Percentiles rank a stretch among this genome's conserved stretches.
Evolutionary conservation across 2,329 filamentous ascomycete genomes (phyloP).

Genomic region (Colletotrichum shisoi): DNA sequence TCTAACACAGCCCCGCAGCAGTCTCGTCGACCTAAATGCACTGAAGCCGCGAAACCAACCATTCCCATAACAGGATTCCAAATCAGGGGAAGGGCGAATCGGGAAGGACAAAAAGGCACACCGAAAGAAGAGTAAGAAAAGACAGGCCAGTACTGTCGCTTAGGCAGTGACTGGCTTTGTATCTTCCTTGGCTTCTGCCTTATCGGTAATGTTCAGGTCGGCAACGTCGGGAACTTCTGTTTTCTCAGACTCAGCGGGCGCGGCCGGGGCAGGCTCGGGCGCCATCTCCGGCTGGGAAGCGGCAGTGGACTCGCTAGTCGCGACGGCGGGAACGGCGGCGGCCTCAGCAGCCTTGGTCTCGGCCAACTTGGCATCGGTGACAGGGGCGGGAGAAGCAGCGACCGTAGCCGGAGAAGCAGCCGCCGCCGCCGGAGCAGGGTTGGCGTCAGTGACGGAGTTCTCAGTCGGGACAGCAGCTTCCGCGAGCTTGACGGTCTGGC

Average conservation of each 20-base stretch:
- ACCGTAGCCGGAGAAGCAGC: slow-evolving; percentile 32
- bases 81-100: no score
- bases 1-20: no score
- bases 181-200: slow-evolving; percentile 28
- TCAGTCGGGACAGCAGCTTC: slow-evolving; percentile 35
- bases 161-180: slow-evolving; percentile 22
- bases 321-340: slow-evolving; percentile 29
- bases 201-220: slow-evolving; percentile 32
- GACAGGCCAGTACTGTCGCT: neutral
- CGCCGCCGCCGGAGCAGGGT: slow-evolving; percentile 34
- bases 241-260: slow-evolving; percentile 31
- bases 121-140: neutral
- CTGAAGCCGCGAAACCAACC: neutral
- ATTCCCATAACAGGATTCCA: no score
- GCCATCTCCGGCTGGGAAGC: slow-evolving; percentile 19
- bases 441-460: slow-evolving; percentile 28
- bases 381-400: slow-evolving; percentile 29
- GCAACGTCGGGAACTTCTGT: slow-evolving; percentile 32
- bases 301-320: slow-evolving; percentile 11
- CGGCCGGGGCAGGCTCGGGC: slow-evolving; percentile 9
- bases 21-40: no score
- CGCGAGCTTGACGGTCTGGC: slow-evolving; percentile 46
- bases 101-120: slow-evolving; percentile 12
- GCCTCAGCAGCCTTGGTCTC: slow-evolving; percentile 39
- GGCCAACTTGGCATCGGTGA: slow-evolving; percentile 36